Evolutionary conservation across 1,284 basidiomycete genomes (phyloP).

Genomic region (Moesziomyces aphidis): DNA sequence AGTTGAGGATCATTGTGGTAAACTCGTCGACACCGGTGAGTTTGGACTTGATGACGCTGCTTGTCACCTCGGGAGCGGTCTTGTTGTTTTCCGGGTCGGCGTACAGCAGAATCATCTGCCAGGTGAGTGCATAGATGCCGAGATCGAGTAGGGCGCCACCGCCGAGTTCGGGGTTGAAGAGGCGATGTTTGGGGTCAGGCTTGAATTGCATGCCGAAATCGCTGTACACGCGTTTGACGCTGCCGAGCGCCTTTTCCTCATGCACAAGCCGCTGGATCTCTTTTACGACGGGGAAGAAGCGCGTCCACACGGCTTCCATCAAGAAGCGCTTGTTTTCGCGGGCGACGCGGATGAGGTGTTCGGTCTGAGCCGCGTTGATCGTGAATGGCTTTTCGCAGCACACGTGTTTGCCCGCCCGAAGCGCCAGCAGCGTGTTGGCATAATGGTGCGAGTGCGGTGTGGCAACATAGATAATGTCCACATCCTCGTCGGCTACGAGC

Average conservation of each 20-base stretch:
- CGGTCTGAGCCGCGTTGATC: conserved; percentile 70
- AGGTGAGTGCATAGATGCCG: conserved; percentile 68
- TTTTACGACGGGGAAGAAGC: conserved; percentile 55
- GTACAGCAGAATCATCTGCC: conserved; percentile 55
- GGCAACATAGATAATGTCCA: conserved; percentile 72
- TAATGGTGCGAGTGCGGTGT: conserved; percentile 90
- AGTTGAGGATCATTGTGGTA: conserved; percentile 81
- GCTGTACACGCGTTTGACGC: conserved; percentile 38
- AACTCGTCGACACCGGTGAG: conserved; percentile 82
- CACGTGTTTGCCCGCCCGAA: conserved; percentile 84
- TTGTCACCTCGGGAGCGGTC: conserved; percentile 71
- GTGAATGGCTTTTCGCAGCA: conserved; percentile 70
- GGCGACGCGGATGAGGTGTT: conserved; percentile 78
- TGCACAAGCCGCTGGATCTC: conserved; percentile 52
- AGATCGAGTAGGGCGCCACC: conserved; percentile 85
- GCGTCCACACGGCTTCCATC: conserved; percentile 61
- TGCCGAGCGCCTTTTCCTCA: conserved; percentile 47
- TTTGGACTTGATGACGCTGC: conserved; percentile 77
- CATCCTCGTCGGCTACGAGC: conserved; percentile 78
- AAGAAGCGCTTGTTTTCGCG: conserved; percentile 69
- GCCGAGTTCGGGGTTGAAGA: conserved; percentile 82
- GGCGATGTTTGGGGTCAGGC: conserved; percentile 75
- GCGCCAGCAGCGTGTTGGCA: conserved; percentile 79
- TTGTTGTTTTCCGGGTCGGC: conserved; percentile 71
- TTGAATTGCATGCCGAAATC: conserved; percentile 49